Evolutionary conservation across 176 grass and related monocot genomes (phyloP), one percentile per base, ranked within the genome.

Genomic region (Avena atlantica): DNA sequence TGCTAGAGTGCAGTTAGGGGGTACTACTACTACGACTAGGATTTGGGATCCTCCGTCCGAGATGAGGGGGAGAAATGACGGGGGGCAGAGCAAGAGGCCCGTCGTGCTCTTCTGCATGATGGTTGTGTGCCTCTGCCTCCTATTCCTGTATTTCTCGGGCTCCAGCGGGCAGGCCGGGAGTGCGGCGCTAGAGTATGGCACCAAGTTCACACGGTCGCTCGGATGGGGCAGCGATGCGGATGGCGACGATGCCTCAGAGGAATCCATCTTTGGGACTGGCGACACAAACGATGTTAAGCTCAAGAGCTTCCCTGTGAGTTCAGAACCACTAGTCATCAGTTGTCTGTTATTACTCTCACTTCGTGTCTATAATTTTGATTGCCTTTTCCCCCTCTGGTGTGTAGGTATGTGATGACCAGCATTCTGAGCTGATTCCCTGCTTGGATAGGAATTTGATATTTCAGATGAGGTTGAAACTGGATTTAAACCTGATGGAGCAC

Each of bases 371-470:
- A 67, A 89, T 72, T 48, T 36, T 64, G 76, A 8, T 17, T 42
- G 50, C 8, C n/a, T 86, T 84, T 71, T 83, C 59, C 61, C 61
- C 69, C 5, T 84, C 55, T 29, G 68, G 16, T 86, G 25, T 31
- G 74, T 78, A 98, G 96, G 93, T 95, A 71, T 98, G 96, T 80
- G 96, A 98, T 88, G 90, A 93, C 69, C 79, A 87, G 74, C 90
- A 98, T 92, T 98, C 96, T 81, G 96, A 98, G 88, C 81, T 98
- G 81, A 98, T 98, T 61, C 96, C 96, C 34, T 98, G 96, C 92
- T 86, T 98, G 85, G 96, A 98, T 90, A 95, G 96, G 94, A 98
- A 98, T 79, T 90, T 98, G 82, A 96, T 98, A 91, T 98, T 94
- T 86, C 96, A 98, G 86, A 98, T 86, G 82, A 96, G 96, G 88